A percentile compares a stretch with the other conserved stretches of the same genome.
Conservation (phyloP, 148 eudicot genomes). For the Cornus controversa region DNA sequence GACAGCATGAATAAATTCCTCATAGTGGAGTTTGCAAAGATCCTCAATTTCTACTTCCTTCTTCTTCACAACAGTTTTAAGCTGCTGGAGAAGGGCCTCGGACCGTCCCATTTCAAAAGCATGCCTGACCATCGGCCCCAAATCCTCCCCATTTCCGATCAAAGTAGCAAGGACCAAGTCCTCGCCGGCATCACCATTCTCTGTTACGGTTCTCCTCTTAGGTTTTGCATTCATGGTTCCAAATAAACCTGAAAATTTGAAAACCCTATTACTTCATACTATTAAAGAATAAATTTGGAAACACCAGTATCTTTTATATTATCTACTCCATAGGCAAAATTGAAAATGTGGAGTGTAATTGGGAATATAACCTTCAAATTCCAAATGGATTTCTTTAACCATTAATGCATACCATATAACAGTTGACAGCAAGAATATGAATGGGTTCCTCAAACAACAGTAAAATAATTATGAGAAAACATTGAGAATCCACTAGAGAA, state of each 20-base stretch:
- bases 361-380: not conserved
- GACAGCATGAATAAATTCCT: constrained; percentile 80
- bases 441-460: no score
- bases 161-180: constrained; percentile 82
- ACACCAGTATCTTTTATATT: not conserved
- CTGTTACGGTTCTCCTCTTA: constrained; percentile 60
- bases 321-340: not conserved
- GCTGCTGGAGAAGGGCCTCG: constrained; percentile 76
- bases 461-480: no score
- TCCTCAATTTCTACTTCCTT: constrained; percentile 98
- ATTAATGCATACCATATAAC: no score
- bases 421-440: no score
- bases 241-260: constrained; percentile 11
- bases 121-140: constrained; percentile 80
- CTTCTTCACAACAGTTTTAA: constrained; percentile 65
- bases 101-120: constrained; percentile 81
- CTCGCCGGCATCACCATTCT: constrained; percentile 81
- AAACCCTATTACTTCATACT: not conserved
- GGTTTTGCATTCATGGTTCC: constrained; percentile 59
- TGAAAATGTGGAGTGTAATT: not conserved
- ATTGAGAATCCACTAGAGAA: no score
- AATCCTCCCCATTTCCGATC: constrained; percentile 85
- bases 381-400: not conserved
- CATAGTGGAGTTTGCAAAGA: constrained; percentile 84
- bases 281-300: not conserved